Base-by-base conservation (phyloP, 306 rosid species). In the Elaeagnus macrophylla region DNA sequence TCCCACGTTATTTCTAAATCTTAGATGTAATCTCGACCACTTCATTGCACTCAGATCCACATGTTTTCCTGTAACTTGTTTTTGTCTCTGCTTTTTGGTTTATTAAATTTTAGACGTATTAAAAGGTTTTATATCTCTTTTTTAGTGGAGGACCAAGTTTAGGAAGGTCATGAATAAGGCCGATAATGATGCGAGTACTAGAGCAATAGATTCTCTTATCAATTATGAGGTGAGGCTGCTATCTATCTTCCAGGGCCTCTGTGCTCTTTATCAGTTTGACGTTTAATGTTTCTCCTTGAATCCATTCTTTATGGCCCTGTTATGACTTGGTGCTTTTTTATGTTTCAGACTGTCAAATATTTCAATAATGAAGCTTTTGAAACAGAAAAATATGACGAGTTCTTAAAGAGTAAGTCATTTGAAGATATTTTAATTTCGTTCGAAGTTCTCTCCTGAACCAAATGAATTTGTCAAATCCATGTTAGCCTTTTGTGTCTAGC, bases 131-230 rank as follows among this genome's bases (percentile, higher is more conserved):
- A 1, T 69, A 69, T 64, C 74, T 64, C 37, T 50, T 70, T 79
- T 75, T 45, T 75, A 91, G 96, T 91, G 99, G 99, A 91, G 99
- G 72, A 91, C 99, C 61, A 91, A 87, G 76, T 91, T 82, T 67
- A 78, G 99, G 75, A 91, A 82, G 79, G 78, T 71, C 77, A 91
- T 91, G 99, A 91, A 91, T 69, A 87, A 80, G 74, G 96, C 99
- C 12, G 99, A 91, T 57, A 87, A 91, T 75, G 93, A 87, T 73
- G 99, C 99, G 39, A 73, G 81, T 72, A 76, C 95, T 13, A 78
- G 87, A 72, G 96, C 74, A 56, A 64, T 91, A 35, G 99, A 91
- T 78, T 91, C 99, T 44, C 93, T 87, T 54, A 84, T 91, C 73
- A 91, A 91, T 72, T 91, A 91, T 59, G 99, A 91, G 96, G 99